Evolutionary conservation across 495 filamentous ascomycete genomes (phyloP).

Genomic region (Aspergillus steynii): DNA sequence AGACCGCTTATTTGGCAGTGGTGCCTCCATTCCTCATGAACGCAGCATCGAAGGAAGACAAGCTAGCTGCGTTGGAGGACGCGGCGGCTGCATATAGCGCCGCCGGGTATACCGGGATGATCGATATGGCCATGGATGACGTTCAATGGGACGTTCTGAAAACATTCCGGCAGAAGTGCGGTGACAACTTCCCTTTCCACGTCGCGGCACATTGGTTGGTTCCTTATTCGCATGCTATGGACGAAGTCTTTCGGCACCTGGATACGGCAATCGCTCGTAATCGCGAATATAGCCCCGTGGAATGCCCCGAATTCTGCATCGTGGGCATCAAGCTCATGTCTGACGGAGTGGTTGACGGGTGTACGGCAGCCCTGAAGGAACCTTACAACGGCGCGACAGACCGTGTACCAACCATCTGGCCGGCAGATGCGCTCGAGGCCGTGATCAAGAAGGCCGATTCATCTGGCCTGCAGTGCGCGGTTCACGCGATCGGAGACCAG

Average conservation of each 20-base stretch:
- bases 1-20: slow-evolving; percentile 56
- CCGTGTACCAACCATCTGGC: slow-evolving; percentile 54
- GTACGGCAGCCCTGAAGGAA: slow-evolving; percentile 56
- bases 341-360: slow-evolving; percentile 62
- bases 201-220: slow-evolving; percentile 67
- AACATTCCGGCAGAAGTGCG: slow-evolving; percentile 39
- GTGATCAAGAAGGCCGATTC: slow-evolving; percentile 55
- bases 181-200: slow-evolving; percentile 51
- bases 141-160: slow-evolving; percentile 58
- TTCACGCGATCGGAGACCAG: slow-evolving; percentile 66
- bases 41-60: slow-evolving; percentile 52
- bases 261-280: slow-evolving; percentile 53
- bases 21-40: slow-evolving; percentile 60
- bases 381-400: slow-evolving; percentile 53
- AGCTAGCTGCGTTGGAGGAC: slow-evolving; percentile 47
- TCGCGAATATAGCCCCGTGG: slow-evolving; percentile 41
- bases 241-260: slow-evolving; percentile 50
- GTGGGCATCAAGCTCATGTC: slow-evolving; percentile 62
- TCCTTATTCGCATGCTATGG: slow-evolving; percentile 40
- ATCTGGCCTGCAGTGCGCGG: slow-evolving; percentile 60
- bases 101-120: slow-evolving; percentile 60
- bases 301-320: slow-evolving; percentile 51
- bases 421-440: slow-evolving; percentile 44
- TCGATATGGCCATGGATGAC: slow-evolving; percentile 74
- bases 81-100: slow-evolving; percentile 54